A percentile compares a stretch with the other conserved stretches of the same genome.
Evolutionary conservation across 352 stramenopile genomes (phyloP).

Genomic region (Pythium phragmitis): DNA sequence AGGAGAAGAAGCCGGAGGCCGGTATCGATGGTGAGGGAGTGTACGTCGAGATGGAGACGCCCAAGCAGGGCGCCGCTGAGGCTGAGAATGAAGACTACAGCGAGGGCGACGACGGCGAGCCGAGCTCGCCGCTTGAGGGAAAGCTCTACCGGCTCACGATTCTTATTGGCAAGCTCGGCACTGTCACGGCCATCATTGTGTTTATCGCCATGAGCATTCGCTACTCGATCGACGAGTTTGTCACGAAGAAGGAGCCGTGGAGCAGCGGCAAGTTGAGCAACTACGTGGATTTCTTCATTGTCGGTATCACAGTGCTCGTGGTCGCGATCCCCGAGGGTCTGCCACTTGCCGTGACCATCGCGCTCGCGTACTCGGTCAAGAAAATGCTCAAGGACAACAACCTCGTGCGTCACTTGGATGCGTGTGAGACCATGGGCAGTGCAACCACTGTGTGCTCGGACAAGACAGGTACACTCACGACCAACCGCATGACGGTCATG

Average conservation of each 20-base stretch:
- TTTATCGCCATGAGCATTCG: slow-evolving; percentile 79
- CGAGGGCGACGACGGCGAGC: slow-evolving; percentile 38
- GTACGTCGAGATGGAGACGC: slow-evolving; percentile 42
- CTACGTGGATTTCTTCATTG: slow-evolving; percentile 87
- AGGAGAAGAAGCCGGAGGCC: slow-evolving; percentile 54
- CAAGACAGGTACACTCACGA: slow-evolving; percentile 95
- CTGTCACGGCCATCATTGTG: slow-evolving; percentile 65
- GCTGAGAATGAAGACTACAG: slow-evolving; percentile 93
- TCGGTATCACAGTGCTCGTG: slow-evolving; percentile 92
- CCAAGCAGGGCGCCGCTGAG: slow-evolving; percentile 80
- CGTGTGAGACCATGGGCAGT: slow-evolving; percentile 97
- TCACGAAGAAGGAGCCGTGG: slow-evolving; percentile 1
- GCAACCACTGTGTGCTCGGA: slow-evolving; percentile 97
- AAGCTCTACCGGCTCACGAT: slow-evolving; percentile 92
- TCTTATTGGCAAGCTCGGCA: slow-evolving; percentile 88
- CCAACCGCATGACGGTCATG: slow-evolving; percentile 98
- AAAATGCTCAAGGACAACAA: slow-evolving; percentile 99
- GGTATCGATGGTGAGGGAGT: slow-evolving; percentile 36
- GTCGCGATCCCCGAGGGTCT: slow-evolving; percentile 94
- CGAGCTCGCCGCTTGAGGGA: slow-evolving; percentile 74
- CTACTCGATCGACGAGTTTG: slow-evolving; percentile 65
- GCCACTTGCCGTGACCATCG: slow-evolving; percentile 93
- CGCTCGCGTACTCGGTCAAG: slow-evolving; percentile 93
- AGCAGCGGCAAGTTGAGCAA: slow-evolving; percentile 17
- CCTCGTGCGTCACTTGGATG: slow-evolving; percentile 96